Base-by-base conservation (phyloP, 225 moss, liverwort and hornwort genomes). In the Takakia lepidozioides region DNA sequence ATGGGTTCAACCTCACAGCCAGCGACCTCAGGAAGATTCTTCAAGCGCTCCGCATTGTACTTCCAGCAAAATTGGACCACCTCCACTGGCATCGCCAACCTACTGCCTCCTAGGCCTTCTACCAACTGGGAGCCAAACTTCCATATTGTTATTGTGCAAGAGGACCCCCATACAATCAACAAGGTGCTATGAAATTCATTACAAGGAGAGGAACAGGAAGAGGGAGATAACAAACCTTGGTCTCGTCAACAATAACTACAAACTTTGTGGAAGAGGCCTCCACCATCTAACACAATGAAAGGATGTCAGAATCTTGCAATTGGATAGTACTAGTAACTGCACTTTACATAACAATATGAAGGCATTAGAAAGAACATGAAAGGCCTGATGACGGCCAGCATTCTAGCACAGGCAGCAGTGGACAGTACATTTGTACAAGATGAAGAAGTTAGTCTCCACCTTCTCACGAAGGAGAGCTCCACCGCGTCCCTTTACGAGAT, bases 1-100 rank as follows among this genome's bases (percentile, higher is more conserved):
- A 32, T 32, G 1, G 32, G 7, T 6, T 6, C 32, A 59, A 93
- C 93, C 93, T 93, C 83, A 59, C 93, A 88, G 35, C 93, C 93
- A 34, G 78, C 81, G 30, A 88, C 73, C 76, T 93, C 86, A 29
- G 81, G 86, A 44, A 88, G 82, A 45, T 59, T 74, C 51, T 79
- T 88, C 70, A 88, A 60, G 40, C 86, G 77, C 67, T 88, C 81
- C n/a, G 81, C 81, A 38, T 93, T 93, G 69, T 86, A 93, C 38
- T 86, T 86, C 86, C 86, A 93, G 65, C 93, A 88, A 56, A 93
- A 88, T 55, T 86, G 88, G 35, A 88, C 88, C 24, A 93, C 88
- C 59, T 93, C 88, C 46, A 93, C 86, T 17, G 86, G 88, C 88
- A 93, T 81, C 13, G 84, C 93, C 51, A 93, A 53, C 28, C 71